Evolutionary conservation across 2,329 filamentous ascomycete species (phyloP), one percentile per base, ranked within the genome.

Genomic region (Helotiales sp.): DNA sequence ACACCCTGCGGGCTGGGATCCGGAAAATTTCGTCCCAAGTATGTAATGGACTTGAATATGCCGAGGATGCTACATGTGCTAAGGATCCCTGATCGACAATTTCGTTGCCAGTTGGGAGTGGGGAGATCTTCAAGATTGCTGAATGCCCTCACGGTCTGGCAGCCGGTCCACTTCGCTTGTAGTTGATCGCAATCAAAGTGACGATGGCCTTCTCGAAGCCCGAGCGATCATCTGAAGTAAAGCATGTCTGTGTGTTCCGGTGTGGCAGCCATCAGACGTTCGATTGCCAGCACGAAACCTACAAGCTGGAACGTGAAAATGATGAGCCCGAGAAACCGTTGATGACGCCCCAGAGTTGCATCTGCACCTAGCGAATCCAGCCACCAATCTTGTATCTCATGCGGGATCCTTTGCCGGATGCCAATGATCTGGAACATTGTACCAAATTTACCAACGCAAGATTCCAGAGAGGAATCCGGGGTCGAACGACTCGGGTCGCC

Each of bases 331-430:
- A 33, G 29, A 48, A 48, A 47, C 49, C 49, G 55, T 53, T 57
- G 42, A 40, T 53, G 51, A 56, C 49, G 58, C 54, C 54, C 44
- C 54, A 54, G n/a, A 42, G 22, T 40, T 40, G 46, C 47, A 52
- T 31, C 8, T 56, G 54, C 56, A 62, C n/a, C 49, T 34, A 52
- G 48, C 59, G 31, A 54, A 60, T 60, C 22, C 42, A 55, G 53
- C 53, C 50, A 38, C 55, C 29, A 59, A 59, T 58, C 51, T 54
- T 62, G 47, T 51, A n/a, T 51, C 54, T 64, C 57, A 64, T 64
- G 62, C 59, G 51, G 48, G 52, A 48, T 47, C 48, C 31, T 57
- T 58, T 48, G 25, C 46, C 36, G 31, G 29, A 7, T 52, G 47
- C 30, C 48, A 59, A 52, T 53, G 31, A 54, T 22, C 31, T 19